phyloP scores from a whole-genome alignment of 345 rosid species.

The Erysimum cheiranthoides region DNA sequence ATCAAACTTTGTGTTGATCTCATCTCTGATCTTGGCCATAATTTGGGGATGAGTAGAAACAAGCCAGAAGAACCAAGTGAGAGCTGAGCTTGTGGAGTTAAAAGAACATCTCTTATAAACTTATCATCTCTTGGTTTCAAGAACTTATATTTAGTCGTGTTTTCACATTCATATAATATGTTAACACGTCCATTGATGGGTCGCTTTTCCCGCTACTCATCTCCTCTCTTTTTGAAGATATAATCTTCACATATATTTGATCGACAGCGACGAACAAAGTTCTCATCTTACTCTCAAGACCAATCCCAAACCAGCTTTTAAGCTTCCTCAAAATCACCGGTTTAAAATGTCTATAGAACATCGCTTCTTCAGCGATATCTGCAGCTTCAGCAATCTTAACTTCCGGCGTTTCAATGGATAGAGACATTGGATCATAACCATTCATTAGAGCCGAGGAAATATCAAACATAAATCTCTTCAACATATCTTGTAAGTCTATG shows the following conservation, averaged over 20 bases:
- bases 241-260: not conserved
- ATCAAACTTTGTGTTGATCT: slow-evolving; percentile 23
- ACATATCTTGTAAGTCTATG: not conserved
- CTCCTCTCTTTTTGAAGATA: slow-evolving; percentile 24
- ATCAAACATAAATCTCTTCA: slow-evolving; percentile 45
- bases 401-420: not conserved
- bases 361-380: not conserved
- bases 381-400: slow-evolving; percentile 23
- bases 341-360: slow-evolving; percentile 12
- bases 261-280: slow-evolving; percentile 26
- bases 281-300: slow-evolving; percentile 21
- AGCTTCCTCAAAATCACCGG: slow-evolving; percentile 29
- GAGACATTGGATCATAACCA: slow-evolving; percentile 26
- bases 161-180: slow-evolving; percentile 19
- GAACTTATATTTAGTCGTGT: slow-evolving; percentile 31
- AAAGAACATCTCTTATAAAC: slow-evolving; percentile 47
- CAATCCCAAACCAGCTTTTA: slow-evolving; percentile 8
- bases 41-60: slow-evolving; percentile 45
- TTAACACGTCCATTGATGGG: not conserved
- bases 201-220: not conserved
- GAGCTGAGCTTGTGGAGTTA: slow-evolving; percentile 37
- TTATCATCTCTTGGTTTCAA: slow-evolving; percentile 29
- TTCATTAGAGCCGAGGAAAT: slow-evolving; percentile 17
- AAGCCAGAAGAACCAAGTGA: slow-evolving; percentile 55
- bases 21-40: slow-evolving; percentile 37